Evolutionary conservation across 306 rosid species (phyloP).

Genomic region (Glycine soja): DNA sequence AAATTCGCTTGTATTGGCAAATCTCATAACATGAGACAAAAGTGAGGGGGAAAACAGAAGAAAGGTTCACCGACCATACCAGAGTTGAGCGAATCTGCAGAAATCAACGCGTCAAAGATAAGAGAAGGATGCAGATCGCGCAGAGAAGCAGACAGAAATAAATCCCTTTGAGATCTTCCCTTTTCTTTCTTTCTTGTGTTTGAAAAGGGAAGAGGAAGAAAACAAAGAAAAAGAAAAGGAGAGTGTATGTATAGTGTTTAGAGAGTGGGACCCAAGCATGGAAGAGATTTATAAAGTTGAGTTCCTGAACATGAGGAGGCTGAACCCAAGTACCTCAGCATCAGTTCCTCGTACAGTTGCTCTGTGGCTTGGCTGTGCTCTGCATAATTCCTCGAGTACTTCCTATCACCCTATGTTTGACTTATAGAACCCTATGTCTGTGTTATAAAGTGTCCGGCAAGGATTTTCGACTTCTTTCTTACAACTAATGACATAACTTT

Average conservation of each 20-base stretch:
- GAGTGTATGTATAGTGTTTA: not conserved
- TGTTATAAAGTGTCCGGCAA: not conserved
- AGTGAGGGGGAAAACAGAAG: not conserved
- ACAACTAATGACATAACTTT: too few relatives aligned
- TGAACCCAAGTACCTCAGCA: too few relatives aligned
- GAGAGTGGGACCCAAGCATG: not conserved
- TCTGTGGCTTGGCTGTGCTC: not conserved
- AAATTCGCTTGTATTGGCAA: not conserved
- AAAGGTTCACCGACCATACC: not conserved
- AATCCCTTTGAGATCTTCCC: constrained; percentile 7
- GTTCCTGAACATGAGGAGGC: too few relatives aligned
- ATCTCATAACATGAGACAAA: not conserved
- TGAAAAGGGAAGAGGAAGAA: not conserved
- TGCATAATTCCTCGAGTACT: not conserved
- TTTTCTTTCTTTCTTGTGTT: not conserved
- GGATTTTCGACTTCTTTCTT: not conserved
- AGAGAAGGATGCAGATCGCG: too few relatives aligned
- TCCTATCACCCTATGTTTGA: too few relatives aligned
- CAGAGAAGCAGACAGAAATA: too few relatives aligned
- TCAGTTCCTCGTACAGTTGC: not conserved
- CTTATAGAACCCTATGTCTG: not conserved
- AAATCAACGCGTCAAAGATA: not conserved
- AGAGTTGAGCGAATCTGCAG: not conserved
- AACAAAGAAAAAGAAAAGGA: not conserved
- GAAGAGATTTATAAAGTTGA: not conserved